Base-by-base conservation (phyloP, 1,139 yeast species). In the Yamadazyma diddensiae region DNA sequence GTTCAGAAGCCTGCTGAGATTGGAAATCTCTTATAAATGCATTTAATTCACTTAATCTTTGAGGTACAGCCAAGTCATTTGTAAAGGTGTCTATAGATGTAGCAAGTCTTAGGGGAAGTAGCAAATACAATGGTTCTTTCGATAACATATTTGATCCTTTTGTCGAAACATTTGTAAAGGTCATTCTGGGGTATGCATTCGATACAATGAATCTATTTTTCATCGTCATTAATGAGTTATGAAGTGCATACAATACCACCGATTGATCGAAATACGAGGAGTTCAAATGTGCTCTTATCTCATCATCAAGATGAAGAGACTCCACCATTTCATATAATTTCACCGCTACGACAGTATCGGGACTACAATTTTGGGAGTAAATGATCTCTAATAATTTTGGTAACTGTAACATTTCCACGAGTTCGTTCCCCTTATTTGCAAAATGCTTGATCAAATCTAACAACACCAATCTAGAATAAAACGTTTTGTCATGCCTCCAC, bases 201-300 rank as follows among this genome's bases (percentile, higher is more conserved):
- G 60, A 52, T 1, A 59, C 57, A 5, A 67, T 37, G 60, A 66
- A 66, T 22, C 43, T 34, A n/a, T 23, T 24, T 8, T 25, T n/a
- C 13, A 40, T 3, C 40, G 30, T 7, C 58, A 52, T 16, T 53
- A 51, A 6, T 45, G 42, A 43, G 33, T 53, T 35, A 38, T 66
- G 67, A 4, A 59, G 24, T 8, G 46, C 38, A 15, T 36, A 20
- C 6, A 65, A 42, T 4, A 64, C 39, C 3, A 52, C 52, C 7
- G 53, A 48, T 39, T 65, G 70, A 27, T 53, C 38, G 38, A 50
- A 55, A 38, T 56, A 55, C 7, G 55, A 50, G n/a, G 41, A 25
- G 20, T 41, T 42, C n/a, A 55, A 38, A 5, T 35, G 35, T 5
- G 23, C 24, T 15, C 15, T 7, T 13, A 26, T 25, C 3, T 21